phyloP scores from a whole-genome alignment of 805 yeast species.

The Phaffomyces antillensis region DNA sequence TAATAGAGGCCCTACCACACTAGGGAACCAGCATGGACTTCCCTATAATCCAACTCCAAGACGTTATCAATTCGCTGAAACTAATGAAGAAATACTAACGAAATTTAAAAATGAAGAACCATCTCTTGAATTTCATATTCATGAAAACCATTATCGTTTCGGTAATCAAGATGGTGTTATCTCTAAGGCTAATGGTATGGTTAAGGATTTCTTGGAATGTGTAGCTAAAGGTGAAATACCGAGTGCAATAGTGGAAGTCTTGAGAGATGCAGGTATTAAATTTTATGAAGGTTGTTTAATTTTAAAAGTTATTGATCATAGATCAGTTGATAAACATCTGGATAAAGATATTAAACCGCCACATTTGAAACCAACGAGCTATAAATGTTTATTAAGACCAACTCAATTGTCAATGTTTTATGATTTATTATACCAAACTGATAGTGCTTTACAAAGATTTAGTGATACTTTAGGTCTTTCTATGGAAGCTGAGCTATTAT shows the following conservation, averaged over 20 bases:
- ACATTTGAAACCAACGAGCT: slow-evolving; percentile 48
- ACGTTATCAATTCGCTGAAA: slow-evolving; percentile 55
- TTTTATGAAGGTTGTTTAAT: slow-evolving; percentile 89
- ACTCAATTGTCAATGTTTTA: slow-evolving; percentile 77
- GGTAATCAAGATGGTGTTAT: slow-evolving; percentile 87
- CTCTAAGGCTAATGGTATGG: slow-evolving; percentile 69
- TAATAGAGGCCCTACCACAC: slow-evolving; percentile 22
- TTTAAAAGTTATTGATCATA: slow-evolving; percentile 79
- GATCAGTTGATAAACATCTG: slow-evolving; percentile 26
- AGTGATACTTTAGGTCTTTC: slow-evolving; percentile 73
- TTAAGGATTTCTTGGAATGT: slow-evolving; percentile 72
- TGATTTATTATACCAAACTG: slow-evolving; percentile 80
- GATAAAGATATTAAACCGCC: not conserved
- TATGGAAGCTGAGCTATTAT: slow-evolving; percentile 82
- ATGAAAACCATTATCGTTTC: slow-evolving; percentile 85
- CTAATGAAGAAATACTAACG: slow-evolving; percentile 62
- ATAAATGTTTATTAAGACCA: slow-evolving; percentile 71
- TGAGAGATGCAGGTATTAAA: slow-evolving; percentile 77
- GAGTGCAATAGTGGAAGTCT: slow-evolving; percentile 79
- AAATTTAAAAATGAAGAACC: slow-evolving; percentile 76
- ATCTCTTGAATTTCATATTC: slow-evolving; percentile 82
- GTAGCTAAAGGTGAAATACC: slow-evolving; percentile 82
- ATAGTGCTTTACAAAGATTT: slow-evolving; percentile 57
- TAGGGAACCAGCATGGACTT: slow-evolving; percentile 23
- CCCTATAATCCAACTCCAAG: slow-evolving; percentile 28